Base-by-base conservation (phyloP, 1,284 basidiomycete genomes). In the Ceratobasidium papillatum region DNA sequence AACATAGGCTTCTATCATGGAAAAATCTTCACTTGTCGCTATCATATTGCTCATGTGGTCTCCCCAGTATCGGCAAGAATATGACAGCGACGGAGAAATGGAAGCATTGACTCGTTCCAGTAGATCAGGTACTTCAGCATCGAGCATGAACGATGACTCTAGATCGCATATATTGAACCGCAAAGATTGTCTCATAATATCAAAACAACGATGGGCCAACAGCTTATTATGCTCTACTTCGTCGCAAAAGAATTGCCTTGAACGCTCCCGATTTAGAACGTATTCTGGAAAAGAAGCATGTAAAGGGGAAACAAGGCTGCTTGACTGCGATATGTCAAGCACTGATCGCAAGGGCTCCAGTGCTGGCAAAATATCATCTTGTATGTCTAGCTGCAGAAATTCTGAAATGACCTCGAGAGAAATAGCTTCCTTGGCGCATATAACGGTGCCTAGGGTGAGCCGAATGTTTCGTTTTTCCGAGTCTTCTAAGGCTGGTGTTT, bases 101-200 rank as follows among this genome's bases (percentile, higher is more conserved):
- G 32, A 5, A 0, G 7, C 27, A 3, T 47, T 19, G 14, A 51
- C 43, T 7, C 43, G 36, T 43, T 61, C 41, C 7, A n/a, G 7
- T 1, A 71, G 19, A 25, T 51, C 54, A 7, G 12, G 14, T 0
- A 71, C 30, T 1, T 61, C 41, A 1, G 19, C 0, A 32, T 71
- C 68, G 0, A 47, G 43, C 17, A 32, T 2, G 32, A 2, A 61
- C 3, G 68, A 61, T 17, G 54, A 47, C 2, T 52, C 49, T 19
- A 69, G 38, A 2, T 38, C 30, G 27, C 65, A 69, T 52, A 45
- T 58, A 51, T 69, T 69, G 25, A 58, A 69, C 51, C 30, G 8
- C n/a, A 34, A 49, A 9, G 5, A 1, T 12, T 4, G 9, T 4
- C 25, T 25, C 14, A 69, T 58, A 1, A 45, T 1, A 9, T 36